These are phyloP conservation scores for Neurospora sublineolata DNA, from an alignment of 495 filamentous ascomycete species.

Conservation along the genomic window DNA sequence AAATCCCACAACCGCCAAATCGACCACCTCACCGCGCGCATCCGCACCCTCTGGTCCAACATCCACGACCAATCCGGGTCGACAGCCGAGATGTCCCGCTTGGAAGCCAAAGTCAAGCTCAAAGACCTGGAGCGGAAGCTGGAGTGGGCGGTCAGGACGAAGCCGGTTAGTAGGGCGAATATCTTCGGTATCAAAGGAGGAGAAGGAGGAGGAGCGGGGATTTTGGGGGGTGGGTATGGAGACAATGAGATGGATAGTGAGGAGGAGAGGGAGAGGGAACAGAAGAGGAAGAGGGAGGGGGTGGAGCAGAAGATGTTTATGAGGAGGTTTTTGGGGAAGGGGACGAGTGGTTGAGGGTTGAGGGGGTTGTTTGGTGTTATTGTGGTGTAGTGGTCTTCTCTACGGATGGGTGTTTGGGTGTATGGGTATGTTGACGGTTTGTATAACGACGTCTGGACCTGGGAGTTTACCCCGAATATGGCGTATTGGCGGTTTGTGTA, in stretches of 20 bases:
- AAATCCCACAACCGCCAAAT: slow-evolving; percentile 51
- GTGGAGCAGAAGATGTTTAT: slow-evolving; percentile 30
- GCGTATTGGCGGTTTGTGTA: not conserved
- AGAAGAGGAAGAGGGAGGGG: not conserved
- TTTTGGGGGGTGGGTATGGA: not conserved
- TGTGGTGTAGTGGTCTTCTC: not conserved
- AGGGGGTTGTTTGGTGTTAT: not conserved
- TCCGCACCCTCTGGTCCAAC: slow-evolving; percentile 55
- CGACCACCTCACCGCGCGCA: slow-evolving; percentile 49
- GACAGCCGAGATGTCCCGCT: slow-evolving; percentile 56
- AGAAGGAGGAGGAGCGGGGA: not conserved
- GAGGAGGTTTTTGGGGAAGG: slow-evolving; percentile 33
- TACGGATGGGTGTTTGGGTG: not conserved
- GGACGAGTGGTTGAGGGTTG: not conserved
- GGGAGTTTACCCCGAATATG: not conserved
- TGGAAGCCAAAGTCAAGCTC: slow-evolving; percentile 60
- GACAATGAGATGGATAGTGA: slow-evolving; percentile 13
- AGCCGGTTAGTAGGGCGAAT: slow-evolving; percentile 44
- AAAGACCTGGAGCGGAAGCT: slow-evolving; percentile 63
- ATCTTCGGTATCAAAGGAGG: slow-evolving; percentile 36
- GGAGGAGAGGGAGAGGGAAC: not conserved
- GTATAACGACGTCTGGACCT: not conserved
- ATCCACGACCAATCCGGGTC: slow-evolving; percentile 57
- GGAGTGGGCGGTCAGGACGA: slow-evolving; percentile 56
- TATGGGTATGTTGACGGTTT: not conserved